Percentiles rank a stretch among this genome's conserved stretches.
These are phyloP conservation scores for Coleophoma crateriformis DNA, from an alignment of 2,329 filamentous ascomycete species.

Conservation along the genomic window DNA sequence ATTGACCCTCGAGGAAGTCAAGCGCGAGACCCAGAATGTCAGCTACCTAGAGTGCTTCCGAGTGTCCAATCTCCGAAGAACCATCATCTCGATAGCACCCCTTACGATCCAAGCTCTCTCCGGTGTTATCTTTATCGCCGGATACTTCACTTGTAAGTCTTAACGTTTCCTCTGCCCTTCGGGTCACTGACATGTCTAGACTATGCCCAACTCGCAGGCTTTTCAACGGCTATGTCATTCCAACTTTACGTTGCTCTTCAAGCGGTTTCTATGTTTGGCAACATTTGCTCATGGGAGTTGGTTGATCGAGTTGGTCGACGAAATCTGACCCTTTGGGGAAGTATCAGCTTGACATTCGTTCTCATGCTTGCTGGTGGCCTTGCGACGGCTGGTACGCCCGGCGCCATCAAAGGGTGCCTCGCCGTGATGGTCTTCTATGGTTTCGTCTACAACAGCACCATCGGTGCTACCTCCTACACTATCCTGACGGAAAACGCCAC, in stretches of 20 bases:
- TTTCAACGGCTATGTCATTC: background rate
- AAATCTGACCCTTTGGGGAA: background rate
- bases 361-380: constrained; percentile 1
- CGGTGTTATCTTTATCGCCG: constrained; percentile 13
- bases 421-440: background rate
- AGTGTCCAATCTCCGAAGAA: constrained; percentile 5
- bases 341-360: background rate
- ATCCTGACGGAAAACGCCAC: constrained; percentile 1
- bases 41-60: constrained; percentile 8
- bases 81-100: constrained; percentile 6
- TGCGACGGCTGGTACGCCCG: background rate
- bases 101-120: constrained; percentile 14
- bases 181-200: background rate
- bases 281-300: background rate
- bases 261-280: background rate
- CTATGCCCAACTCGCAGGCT: background rate
- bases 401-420: background rate
- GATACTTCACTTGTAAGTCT: constrained; percentile 29
- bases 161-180: background rate
- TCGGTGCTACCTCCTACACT: background rate
- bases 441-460: background rate
- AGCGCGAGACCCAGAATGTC: constrained; percentile 14
- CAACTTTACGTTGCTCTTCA: background rate
- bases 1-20: constrained; percentile 14
- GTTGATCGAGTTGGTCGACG: background rate